phyloP scores from a whole-genome alignment of 2,329 filamentous ascomycete genomes.

The Colletotrichum caudatum region DNA sequence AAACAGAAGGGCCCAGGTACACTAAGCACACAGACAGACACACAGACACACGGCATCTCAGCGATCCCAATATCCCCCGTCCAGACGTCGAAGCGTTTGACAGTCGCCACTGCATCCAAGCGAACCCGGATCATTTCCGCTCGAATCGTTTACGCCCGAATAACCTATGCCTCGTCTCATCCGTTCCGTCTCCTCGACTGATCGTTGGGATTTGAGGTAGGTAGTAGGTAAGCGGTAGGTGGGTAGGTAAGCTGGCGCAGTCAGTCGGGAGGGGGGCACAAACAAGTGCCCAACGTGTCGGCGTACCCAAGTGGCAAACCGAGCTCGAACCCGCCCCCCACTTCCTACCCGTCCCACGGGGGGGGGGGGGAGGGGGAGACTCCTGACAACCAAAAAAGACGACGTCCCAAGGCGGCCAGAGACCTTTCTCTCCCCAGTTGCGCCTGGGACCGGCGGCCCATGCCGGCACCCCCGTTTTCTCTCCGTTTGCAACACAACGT shows the following conservation, averaged over 20 bases:
- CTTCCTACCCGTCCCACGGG: background rate
- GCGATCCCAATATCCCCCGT: background rate
- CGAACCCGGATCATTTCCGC: background rate
- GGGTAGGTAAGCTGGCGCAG: background rate
- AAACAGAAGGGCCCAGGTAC: background rate
- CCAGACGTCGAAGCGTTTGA: constrained; percentile 3
- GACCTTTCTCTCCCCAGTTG: background rate
- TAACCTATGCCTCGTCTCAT: background rate
- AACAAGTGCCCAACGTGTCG: constrained; percentile 12
- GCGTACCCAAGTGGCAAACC: constrained; percentile 24
- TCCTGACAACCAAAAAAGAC: background rate
- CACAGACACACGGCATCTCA: background rate
- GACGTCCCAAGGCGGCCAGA: background rate
- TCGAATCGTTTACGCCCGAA: constrained; percentile 3
- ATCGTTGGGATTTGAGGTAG: background rate
- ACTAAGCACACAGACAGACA: background rate
- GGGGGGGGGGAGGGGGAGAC: background rate
- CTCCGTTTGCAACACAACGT: constrained; percentile 12
- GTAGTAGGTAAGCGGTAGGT: background rate
- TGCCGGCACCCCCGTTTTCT: constrained; percentile 3
- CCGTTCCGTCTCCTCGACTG: background rate
- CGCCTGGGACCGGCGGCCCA: constrained; percentile 12
- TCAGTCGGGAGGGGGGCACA: background rate
- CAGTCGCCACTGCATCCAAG: constrained; percentile 2
- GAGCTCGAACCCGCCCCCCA: background rate